Conservation (phyloP, 192 early-diverging fungal species). For the Umbelopsis sp. region DNA sequence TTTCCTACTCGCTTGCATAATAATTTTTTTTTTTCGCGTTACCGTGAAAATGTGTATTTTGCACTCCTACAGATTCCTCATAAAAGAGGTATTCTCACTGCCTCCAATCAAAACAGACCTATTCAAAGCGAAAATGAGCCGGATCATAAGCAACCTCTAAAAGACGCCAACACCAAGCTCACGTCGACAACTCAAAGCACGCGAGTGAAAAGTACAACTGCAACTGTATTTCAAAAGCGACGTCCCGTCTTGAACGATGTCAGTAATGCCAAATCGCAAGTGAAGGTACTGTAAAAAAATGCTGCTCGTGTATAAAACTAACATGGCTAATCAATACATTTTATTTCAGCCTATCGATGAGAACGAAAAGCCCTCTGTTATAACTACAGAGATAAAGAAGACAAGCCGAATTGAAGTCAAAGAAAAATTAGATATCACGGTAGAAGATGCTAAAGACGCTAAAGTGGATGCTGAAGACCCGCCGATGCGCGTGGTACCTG, state of each 20-base stretch:
- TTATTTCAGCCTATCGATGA: not conserved
- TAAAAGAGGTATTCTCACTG: constrained; percentile 14
- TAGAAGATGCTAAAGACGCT: not conserved
- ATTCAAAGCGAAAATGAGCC: constrained; percentile 6
- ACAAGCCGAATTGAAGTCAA: constrained; percentile 1
- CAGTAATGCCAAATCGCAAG: constrained; percentile 7
- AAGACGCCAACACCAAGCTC: constrained; percentile 17
- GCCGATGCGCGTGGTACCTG: not conserved
- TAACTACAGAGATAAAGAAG: not conserved
- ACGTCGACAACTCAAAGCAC: constrained; percentile 2
- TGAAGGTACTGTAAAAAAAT: not conserved
- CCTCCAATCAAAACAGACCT: constrained; percentile 12
- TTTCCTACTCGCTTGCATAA: not conserved
- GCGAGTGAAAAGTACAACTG: constrained; percentile 6
- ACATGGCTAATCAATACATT: not conserved
- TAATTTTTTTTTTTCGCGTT: constrained; percentile 17
- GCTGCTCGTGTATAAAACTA: not conserved
- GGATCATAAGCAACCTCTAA: not conserved
- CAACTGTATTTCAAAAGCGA: constrained; percentile 16
- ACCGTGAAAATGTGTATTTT: not conserved
- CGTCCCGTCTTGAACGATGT: constrained; percentile 8
- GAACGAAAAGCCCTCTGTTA: not conserved
- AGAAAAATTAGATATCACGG: not conserved
- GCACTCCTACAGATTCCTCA: constrained; percentile 10
- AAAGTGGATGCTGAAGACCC: not conserved